Evolutionary conservation across 2,329 filamentous ascomycete genomes (phyloP).

Genomic region (Teratosphaeria viscida): DNA sequence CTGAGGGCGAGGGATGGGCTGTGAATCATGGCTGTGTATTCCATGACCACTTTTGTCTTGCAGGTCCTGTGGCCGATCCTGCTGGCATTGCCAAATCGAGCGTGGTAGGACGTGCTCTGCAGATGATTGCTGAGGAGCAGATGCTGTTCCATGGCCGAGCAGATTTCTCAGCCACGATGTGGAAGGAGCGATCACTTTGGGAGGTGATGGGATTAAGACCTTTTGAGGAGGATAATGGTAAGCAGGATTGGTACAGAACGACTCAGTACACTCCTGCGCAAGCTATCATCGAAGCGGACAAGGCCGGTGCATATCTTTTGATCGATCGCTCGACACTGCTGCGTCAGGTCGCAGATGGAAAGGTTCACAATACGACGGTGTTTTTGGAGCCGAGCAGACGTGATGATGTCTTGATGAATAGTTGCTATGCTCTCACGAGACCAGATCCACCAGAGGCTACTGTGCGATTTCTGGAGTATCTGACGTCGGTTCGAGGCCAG

Average conservation of each 20-base stretch:
- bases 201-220: background rate
- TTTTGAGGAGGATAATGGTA: conserved; percentile 5
- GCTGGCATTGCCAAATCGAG: background rate
- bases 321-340: conserved; percentile 13
- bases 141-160: conserved; percentile 11
- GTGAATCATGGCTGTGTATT: conserved; percentile 9
- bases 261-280: conserved; percentile 12
- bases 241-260: conserved; percentile 8
- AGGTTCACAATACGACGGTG: background rate
- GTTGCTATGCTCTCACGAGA: background rate
- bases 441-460: background rate
- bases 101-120: background rate
- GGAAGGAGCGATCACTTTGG: conserved; percentile 9
- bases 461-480: background rate
- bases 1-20: conserved; percentile 13
- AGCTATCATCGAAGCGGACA: conserved; percentile 12
- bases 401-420: background rate
- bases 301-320: conserved; percentile 11
- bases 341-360: background rate
- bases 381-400: background rate
- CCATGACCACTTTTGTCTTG: conserved; percentile 18
- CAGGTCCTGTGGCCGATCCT: conserved; percentile 3
- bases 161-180: conserved; percentile 15
- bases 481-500: background rate
- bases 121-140: background rate